Percentiles rank a stretch among this genome's conserved stretches.
Conservation (phyloP, 192 early-diverging fungal species). For the Entophlyctis luteolus region DNA sequence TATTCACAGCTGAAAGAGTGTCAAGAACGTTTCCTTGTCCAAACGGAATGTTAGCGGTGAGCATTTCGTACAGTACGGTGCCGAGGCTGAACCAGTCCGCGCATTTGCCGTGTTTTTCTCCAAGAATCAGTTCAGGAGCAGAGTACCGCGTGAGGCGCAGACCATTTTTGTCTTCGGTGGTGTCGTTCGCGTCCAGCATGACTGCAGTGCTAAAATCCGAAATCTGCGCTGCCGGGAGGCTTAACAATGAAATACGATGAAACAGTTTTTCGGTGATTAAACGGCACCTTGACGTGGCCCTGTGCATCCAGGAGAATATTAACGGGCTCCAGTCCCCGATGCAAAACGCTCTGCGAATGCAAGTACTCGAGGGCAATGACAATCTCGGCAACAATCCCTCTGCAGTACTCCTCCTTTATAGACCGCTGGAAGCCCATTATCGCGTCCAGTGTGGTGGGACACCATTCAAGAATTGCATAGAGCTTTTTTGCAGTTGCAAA, state of each 20-base stretch:
- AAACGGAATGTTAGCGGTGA: conserved; percentile 22
- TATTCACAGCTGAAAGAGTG: conserved; percentile 17
- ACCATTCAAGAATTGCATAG: conserved; percentile 21
- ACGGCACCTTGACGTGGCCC: conserved; percentile 66
- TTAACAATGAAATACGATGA: neutral
- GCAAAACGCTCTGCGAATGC: conserved; percentile 38
- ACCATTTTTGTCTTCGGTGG: conserved; percentile 4
- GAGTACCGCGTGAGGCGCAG: conserved; percentile 1
- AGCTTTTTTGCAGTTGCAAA: conserved; percentile 16
- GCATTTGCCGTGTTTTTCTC: neutral
- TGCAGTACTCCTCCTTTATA: conserved; percentile 34
- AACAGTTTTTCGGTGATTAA: no score
- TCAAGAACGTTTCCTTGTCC: conserved; percentile 27
- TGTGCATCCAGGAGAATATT: conserved; percentile 68
- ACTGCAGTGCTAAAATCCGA: conserved; percentile 21
- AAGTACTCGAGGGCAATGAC: conserved; percentile 38
- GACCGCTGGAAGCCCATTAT: conserved; percentile 13
- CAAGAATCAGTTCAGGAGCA: conserved; percentile 22
- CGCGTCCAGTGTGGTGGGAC: conserved; percentile 1
- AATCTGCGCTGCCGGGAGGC: neutral
- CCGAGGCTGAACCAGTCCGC: conserved; percentile 23
- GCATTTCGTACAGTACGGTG: conserved; percentile 19
- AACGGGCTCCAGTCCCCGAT: conserved; percentile 41
- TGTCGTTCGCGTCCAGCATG: neutral
- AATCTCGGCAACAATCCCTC: conserved; percentile 47